Base-by-base conservation (phyloP, 208 protist genomes). In the Leishmania arabica region DNA sequence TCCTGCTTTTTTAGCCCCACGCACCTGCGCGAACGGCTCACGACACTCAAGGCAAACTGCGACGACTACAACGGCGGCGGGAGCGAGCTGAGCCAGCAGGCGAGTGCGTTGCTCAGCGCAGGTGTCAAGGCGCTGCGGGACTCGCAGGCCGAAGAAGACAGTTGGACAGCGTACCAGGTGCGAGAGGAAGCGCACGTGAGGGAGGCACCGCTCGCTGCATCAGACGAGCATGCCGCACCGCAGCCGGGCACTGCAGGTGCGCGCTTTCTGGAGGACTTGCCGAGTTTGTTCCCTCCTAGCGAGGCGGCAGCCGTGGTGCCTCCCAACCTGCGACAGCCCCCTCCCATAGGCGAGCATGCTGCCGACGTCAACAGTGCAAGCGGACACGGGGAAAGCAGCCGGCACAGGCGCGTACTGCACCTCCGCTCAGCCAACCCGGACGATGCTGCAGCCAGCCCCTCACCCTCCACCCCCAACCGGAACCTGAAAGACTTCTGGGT, bases 21-120 rank as follows among this genome's bases (percentile, higher is more conserved):
- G 31, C 72, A 77, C 11, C 79, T 96, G 66, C 90, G 90, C 47
- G 89, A 81, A 47, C 88, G 85, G 54, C 79, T 94, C 24, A 74
- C 83, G 19, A 80, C 87, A n/a, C 70, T 96, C 75, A 88, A 87
- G 54, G 37, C 71, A 4, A 96, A 96, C 86, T 93, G 85, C 70
- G 84, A 86, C 49, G 27, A 31, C 11, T 94, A 89, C 86, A 96
- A 96, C 85, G 90, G 91, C 0, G 79, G 75, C 8, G 88, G 86
- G 21, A 88, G 83, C 68, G 75, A 79, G 24, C 73, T 94, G 64
- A 84, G 83, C 40, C 58, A 51, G 27, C 78, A 83, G 66, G 90
- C 89, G 31, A 71, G 81, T 6, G 53, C 83, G 75, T 60, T 96
- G 53, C 83, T 92, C 27, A 83, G 77, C n/a, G 31, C 76, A 56